Percentiles rank a stretch among this genome's conserved stretches.
Conservation (phyloP, 2,329 filamentous ascomycete species). For the Elsinoe ampelina region DNA sequence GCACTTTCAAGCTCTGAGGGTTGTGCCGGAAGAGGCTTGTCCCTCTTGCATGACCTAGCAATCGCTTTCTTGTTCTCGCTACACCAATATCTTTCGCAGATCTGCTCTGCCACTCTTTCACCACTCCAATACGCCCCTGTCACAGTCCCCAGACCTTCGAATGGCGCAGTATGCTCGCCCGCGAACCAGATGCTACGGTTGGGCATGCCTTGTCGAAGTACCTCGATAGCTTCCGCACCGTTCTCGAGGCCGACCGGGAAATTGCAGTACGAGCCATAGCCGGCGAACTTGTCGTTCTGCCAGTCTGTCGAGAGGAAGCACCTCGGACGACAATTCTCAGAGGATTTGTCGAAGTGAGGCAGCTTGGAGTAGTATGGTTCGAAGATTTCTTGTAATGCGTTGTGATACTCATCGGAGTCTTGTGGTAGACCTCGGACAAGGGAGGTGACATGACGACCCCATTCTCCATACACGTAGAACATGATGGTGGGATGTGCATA, state of each 20-base stretch:
- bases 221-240: neutral
- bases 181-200: slow-evolving; percentile 13
- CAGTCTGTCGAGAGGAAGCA: neutral
- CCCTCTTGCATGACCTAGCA: too few species aligned
- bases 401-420: slow-evolving; percentile 5
- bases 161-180: slow-evolving; percentile 10
- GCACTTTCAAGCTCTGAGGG: too few species aligned
- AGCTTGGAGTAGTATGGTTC: slow-evolving; percentile 14
- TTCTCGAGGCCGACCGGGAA: slow-evolving; percentile 9
- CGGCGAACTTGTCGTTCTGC: slow-evolving; percentile 12
- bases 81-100: slow-evolving; percentile 4
- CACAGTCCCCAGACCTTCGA: slow-evolving; percentile 13
- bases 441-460: neutral
- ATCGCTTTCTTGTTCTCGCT: too few species aligned
- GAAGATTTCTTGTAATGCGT: slow-evolving; percentile 1
- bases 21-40: too few species aligned
- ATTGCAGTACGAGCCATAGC: slow-evolving; percentile 10
- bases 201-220: slow-evolving; percentile 4
- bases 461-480: slow-evolving; percentile 13
- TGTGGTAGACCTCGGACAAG: neutral
- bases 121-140: slow-evolving; percentile 14
- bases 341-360: neutral
- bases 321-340: neutral
- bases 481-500: slow-evolving; percentile 10
- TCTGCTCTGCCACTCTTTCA: neutral